Base-by-base conservation (phyloP, 1,284 basidiomycete species). In the Papiliotrema terrestris region DNA sequence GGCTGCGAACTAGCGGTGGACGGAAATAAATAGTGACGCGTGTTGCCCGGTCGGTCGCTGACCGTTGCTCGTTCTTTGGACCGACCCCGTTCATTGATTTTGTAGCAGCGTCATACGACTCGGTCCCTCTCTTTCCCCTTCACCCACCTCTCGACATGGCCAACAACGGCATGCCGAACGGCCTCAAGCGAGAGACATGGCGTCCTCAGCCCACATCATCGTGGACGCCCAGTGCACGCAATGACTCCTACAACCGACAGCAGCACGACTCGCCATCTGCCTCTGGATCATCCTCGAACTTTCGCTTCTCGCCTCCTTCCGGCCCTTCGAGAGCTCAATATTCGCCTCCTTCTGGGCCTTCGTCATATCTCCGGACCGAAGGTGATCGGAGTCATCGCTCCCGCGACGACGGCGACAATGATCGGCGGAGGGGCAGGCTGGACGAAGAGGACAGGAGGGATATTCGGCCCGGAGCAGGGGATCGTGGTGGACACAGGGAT, bases 101-200 rank as follows among this genome's bases (percentile, higher is more conserved):
- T 32, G 29, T 32, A 32, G n/a, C n/a, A n/a, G n/a, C n/a, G n/a
- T n/a, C n/a, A n/a, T n/a, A n/a, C n/a, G n/a, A n/a, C n/a, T n/a
- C n/a, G n/a, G n/a, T n/a, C n/a, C n/a, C n/a, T 32, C 11, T 5
- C 29, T 32, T 32, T 32, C 29, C 29, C n/a, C n/a, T n/a, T n/a
- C n/a, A n/a, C n/a, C n/a, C n/a, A n/a, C n/a, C 5, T 32, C 29
- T 32, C 29, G 29, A 32, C 29, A 32, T 32, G 29, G 29, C 29
- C 29, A 32, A 32, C 29, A 32, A 32, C 29, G 29, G 6, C 29
- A 32, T 32, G 29, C 29, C 29, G 29, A 32, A 32, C 11, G 29
- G 49, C 20, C 47, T 66, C 2, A 64, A 66, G 49, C 54, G 65
- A 6, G 65, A 67, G 41, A 60, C 61, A 4, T 67, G 65, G 65